A percentile compares a stretch with the other conserved stretches of the same genome.
Evolutionary conservation across 176 grass and related monocot genomes (phyloP).

Genomic region (Zoysia japonica): DNA sequence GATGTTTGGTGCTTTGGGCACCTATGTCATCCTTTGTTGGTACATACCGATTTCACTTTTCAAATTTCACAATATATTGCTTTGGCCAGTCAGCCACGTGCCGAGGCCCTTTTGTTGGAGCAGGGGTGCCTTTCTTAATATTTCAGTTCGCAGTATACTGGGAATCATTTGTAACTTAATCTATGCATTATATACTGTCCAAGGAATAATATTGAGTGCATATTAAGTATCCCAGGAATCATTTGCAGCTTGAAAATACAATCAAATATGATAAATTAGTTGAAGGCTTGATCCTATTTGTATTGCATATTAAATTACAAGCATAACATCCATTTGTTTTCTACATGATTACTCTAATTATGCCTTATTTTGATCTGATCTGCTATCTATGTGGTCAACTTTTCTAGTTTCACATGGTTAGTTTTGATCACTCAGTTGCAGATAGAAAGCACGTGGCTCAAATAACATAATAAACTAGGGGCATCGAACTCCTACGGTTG

Average conservation of each 20-base stretch:
- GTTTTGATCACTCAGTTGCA: not conserved
- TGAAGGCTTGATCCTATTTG: not conserved
- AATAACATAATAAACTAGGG: not conserved
- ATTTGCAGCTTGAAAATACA: not conserved
- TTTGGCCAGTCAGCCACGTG: not conserved
- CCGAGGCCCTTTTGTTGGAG: not conserved
- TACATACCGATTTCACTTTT: conserved; percentile 19
- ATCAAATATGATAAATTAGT: not conserved
- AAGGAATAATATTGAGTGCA: not conserved
- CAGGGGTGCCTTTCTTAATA: not conserved
- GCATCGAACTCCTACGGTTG: conserved; percentile 15
- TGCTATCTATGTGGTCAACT: conserved; percentile 12
- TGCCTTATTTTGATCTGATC: conserved; percentile 11
- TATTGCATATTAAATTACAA: conserved; percentile 8
- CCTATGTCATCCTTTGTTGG: conserved; percentile 9
- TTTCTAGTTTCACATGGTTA: not conserved
- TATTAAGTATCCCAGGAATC: not conserved
- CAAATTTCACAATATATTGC: conserved; percentile 15
- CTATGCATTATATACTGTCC: not conserved
- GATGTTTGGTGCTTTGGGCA: not conserved
- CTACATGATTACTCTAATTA: conserved; percentile 17
- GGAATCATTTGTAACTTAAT: not conserved
- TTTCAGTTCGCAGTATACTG: not conserved
- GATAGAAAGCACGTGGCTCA: not conserved
- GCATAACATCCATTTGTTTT: conserved; percentile 20